Conservation (phyloP, 441 rosid genomes). For the Macaranga tanarius region DNA sequence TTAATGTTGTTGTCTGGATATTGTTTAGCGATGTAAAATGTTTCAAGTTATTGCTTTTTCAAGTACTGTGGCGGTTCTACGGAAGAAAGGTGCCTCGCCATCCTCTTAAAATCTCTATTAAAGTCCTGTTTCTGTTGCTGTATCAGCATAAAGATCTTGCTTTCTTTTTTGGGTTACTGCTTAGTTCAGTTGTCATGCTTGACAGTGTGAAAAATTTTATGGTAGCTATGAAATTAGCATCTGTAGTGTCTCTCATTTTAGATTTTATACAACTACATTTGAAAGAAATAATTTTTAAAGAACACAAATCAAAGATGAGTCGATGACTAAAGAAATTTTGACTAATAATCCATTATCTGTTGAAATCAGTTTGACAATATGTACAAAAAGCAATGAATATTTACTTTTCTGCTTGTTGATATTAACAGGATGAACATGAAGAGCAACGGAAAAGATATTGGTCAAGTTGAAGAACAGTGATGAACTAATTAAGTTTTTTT, state of each 20-base stretch:
- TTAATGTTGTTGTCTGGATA: background rate
- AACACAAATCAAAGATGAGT: no score
- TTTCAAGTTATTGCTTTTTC: background rate
- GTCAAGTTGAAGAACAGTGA: conserved; percentile 37
- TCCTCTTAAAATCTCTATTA: background rate
- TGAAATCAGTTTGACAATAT: background rate
- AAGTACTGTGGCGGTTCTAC: conserved; percentile 2
- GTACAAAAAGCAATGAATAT: background rate
- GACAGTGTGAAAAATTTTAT: background rate
- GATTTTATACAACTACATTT: no score
- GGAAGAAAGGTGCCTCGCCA: conserved; percentile 7
- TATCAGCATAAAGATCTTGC: background rate
- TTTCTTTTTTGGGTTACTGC: no score
- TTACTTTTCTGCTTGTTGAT: background rate
- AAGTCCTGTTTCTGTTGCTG: background rate
- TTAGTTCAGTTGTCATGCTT: background rate
- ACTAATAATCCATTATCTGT: no score
- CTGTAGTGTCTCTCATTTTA: no score
- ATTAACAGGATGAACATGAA: conserved; percentile 13
- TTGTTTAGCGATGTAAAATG: background rate
- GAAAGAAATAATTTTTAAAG: no score
- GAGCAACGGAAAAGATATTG: conserved; percentile 39
- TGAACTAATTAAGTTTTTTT: no score
- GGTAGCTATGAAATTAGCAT: background rate
- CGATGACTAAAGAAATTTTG: no score